A percentile compares a stretch with the other conserved stretches of the same genome.
Evolutionary conservation across 495 filamentous ascomycete genomes (phyloP).

Genomic region (Podospora pseudopauciseta): DNA sequence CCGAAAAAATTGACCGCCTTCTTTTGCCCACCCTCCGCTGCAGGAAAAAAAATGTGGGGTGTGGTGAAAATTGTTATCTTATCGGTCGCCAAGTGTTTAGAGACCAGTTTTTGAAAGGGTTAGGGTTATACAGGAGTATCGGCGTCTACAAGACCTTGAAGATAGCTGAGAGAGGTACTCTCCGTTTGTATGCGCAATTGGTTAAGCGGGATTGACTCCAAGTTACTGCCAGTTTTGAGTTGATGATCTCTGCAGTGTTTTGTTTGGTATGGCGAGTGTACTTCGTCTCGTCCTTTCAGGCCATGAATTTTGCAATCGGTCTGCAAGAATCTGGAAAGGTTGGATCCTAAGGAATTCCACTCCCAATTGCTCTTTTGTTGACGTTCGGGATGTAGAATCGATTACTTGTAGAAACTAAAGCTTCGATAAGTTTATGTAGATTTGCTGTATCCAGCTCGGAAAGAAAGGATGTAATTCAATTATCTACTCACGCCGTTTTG

Average conservation of each 20-base stretch:
- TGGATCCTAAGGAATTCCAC: too few species aligned
- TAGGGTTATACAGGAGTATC: conserved; percentile 1
- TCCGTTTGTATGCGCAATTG: not conserved
- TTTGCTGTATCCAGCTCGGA: too few species aligned
- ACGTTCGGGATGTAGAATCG: too few species aligned
- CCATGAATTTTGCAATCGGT: not conserved
- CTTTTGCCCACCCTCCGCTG: not conserved
- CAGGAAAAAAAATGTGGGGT: conserved; percentile 10
- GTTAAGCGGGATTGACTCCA: too few species aligned
- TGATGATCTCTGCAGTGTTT: not conserved
- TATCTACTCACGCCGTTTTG: too few species aligned
- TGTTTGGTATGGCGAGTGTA: not conserved
- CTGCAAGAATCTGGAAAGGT: too few species aligned
- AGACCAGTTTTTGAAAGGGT: conserved; percentile 3
- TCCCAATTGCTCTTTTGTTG: too few species aligned
- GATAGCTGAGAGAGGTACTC: not conserved
- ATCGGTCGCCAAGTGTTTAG: conserved; percentile 1
- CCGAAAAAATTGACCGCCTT: conserved; percentile 27
- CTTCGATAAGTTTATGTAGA: too few species aligned
- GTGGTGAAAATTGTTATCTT: conserved; percentile 16
- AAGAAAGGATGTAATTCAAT: too few species aligned
- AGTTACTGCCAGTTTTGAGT: not conserved
- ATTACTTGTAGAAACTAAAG: too few species aligned
- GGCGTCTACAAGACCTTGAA: too few species aligned
- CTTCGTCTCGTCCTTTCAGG: not conserved